Percentiles rank a stretch among this genome's conserved stretches.
Conservation (phyloP, 2,329 filamentous ascomycete genomes). For the Xylariaceae sp. region DNA sequence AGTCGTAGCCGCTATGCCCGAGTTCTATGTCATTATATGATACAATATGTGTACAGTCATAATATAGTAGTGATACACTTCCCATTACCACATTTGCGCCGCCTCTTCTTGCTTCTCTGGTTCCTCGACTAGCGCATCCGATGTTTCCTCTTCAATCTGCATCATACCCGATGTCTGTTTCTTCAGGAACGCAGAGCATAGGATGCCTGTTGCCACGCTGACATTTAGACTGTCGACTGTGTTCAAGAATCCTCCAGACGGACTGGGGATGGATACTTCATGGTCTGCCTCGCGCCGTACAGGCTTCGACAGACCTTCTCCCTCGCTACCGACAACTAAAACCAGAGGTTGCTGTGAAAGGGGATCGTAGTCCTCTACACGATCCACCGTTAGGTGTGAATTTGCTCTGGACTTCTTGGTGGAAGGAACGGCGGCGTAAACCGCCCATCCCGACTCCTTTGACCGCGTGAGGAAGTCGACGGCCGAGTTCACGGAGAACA, state of each 20-base stretch:
- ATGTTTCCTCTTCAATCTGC: conserved; percentile 19
- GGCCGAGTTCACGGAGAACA: conserved; percentile 69
- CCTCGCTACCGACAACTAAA: conserved; percentile 81
- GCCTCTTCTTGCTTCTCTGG: conserved; percentile 15
- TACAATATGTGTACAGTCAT: conserved; percentile 5
- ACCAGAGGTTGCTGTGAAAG: conserved; percentile 65
- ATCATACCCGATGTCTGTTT: conserved; percentile 27
- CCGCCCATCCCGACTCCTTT: conserved; percentile 70
- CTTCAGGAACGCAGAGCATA: conserved; percentile 68
- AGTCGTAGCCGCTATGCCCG: too few species aligned
- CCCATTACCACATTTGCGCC: conserved; percentile 20
- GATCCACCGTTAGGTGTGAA: conserved; percentile 48
- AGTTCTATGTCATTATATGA: conserved; percentile 6
- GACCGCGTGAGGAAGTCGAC: conserved; percentile 68
- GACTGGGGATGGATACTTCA: conserved; percentile 63
- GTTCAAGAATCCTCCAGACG: conserved; percentile 41
- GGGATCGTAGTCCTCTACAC: conserved; percentile 50
- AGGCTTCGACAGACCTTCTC: conserved; percentile 64
- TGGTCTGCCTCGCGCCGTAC: conserved; percentile 66
- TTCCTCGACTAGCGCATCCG: conserved; percentile 4
- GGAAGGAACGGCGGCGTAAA: conserved; percentile 71
- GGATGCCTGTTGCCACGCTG: conserved; percentile 77
- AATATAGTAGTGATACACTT: conserved; percentile 7
- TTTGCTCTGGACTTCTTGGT: conserved; percentile 35
- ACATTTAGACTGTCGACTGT: conserved; percentile 91